Percentiles rank a stretch among this genome's conserved stretches.
Evolutionary conservation across 129 eudicot genomes (phyloP).

Genomic region (carrot (Daucus carota)): DH1_v3.0 NC_030389.2:4708501-4709000

Average conservation of each 20-base stretch:
- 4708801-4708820: constrained; percentile 56
- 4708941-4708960: background rate
- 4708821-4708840: constrained; percentile 82
- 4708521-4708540: background rate
- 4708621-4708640: constrained; percentile 59
- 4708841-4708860: constrained; percentile 86
- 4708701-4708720: constrained; percentile 8
- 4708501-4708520: background rate
- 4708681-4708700: constrained; percentile 9
- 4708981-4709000: background rate
- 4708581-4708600: constrained; percentile 54
- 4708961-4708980: background rate
- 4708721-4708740: background rate
- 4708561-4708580: constrained; percentile 60
- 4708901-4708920: constrained; percentile 68
- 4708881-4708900: constrained; percentile 85
- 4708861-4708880: constrained; percentile 69
- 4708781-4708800: constrained; percentile 62
- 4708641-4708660: constrained; percentile 62
- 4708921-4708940: constrained; percentile 7
- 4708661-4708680: constrained; percentile 61
- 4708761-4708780: constrained; percentile 71
- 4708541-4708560: constrained; percentile 27
- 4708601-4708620: constrained; percentile 70
- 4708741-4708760: background rate